These are phyloP conservation scores for Rosa hybrid DNA, from an alignment of 331 rosid genomes.

Conservation along the genomic window DNA sequence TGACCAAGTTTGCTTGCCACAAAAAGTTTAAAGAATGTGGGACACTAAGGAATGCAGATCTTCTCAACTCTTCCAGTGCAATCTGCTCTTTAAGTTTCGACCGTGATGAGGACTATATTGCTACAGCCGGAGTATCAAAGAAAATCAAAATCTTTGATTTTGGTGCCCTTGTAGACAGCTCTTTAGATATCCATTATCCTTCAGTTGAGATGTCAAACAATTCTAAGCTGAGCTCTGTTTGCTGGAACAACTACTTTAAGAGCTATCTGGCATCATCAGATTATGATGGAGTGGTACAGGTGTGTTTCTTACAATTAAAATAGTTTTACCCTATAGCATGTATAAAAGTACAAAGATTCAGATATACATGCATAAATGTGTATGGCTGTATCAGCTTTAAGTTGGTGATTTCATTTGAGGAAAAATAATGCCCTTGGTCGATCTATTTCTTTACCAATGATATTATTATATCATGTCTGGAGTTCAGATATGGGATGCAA, in stretches of 20 bases:
- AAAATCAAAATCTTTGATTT: conserved; percentile 70
- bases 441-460: conserved; percentile 16
- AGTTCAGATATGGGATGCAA: conserved; percentile 72
- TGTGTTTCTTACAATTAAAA: conserved; percentile 30
- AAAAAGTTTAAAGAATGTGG: conserved; percentile 65
- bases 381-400: background rate
- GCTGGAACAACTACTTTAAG: conserved; percentile 68
- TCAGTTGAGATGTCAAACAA: conserved; percentile 66
- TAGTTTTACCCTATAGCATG: background rate
- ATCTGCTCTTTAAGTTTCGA: conserved; percentile 75
- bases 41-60: conserved; percentile 53
- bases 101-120: conserved; percentile 65
- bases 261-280: conserved; percentile 70
- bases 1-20: conserved; percentile 57
- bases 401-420: background rate
- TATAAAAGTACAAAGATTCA: background rate
- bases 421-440: background rate
- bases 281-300: conserved; percentile 82
- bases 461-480: conserved; percentile 25
- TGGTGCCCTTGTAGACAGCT: conserved; percentile 38
- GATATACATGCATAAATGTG: background rate
- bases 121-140: conserved; percentile 72
- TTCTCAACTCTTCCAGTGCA: conserved; percentile 62
- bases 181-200: conserved; percentile 63
- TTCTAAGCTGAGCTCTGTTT: conserved; percentile 66